phyloP scores from a whole-genome alignment of 345 rosid genomes.

The Cochlearia excelsa region DNA sequence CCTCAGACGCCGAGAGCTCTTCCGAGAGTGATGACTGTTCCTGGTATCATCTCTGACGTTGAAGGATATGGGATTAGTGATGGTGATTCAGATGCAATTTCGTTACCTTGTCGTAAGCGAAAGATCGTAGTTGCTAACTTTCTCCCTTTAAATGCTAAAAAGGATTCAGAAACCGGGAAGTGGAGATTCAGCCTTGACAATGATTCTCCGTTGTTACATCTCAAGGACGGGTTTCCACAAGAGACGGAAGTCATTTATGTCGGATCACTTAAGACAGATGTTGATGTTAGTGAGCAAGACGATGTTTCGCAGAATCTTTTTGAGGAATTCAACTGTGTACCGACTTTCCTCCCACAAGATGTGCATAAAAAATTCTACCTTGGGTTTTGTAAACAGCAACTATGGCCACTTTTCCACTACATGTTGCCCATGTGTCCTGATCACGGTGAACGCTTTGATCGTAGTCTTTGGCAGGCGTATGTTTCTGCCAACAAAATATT shows the following conservation, averaged over 20 bases:
- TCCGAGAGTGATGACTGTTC: constrained; percentile 53
- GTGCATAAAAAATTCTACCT: constrained; percentile 44
- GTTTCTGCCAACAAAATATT: constrained; percentile 51
- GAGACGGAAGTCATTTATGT: constrained; percentile 43
- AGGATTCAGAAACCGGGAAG: constrained; percentile 37
- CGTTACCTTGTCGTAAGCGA: constrained; percentile 27
- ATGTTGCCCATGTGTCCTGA: constrained; percentile 52
- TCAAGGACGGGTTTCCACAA: constrained; percentile 44
- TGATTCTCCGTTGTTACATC: constrained; percentile 42
- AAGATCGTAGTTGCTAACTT: constrained; percentile 45
- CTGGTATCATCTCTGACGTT: constrained; percentile 52
- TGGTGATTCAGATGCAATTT: constrained; percentile 32
- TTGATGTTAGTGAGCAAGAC: constrained; percentile 44
- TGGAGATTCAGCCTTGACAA: constrained; percentile 41
- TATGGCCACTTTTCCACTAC: constrained; percentile 55
- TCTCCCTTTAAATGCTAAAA: constrained; percentile 45
- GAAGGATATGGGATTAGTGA: constrained; percentile 39
- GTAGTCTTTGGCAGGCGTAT: constrained; percentile 46
- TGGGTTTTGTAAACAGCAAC: constrained; percentile 48
- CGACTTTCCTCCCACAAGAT: constrained; percentile 47
- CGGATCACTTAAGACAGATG: constrained; percentile 44
- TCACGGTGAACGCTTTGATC: constrained; percentile 44
- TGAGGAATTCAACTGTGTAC: constrained; percentile 45
- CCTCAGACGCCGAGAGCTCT: constrained; percentile 52
- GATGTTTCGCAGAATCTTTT: constrained; percentile 42